Evolutionary conservation across 139 green algal species (phyloP), one percentile per base, ranked within the genome.

Genomic region (Coelastrella sp.): DNA sequence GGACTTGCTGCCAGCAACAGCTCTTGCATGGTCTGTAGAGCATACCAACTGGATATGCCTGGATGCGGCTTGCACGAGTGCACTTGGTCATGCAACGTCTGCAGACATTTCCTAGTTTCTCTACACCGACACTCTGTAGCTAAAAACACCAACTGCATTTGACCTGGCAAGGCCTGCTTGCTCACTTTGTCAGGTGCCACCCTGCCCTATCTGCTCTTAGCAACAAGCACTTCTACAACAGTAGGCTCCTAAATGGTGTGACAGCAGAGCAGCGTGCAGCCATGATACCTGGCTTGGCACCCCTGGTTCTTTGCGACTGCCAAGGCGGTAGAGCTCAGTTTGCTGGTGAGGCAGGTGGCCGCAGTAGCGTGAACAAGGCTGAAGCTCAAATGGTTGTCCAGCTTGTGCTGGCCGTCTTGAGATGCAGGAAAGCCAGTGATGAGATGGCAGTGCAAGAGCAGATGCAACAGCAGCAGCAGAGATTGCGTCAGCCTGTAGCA

Each of bases 171-270:
- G n/a, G n/a, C n/a, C n/a, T n/a, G n/a, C n/a, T n/a, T n/a, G n/a
- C n/a, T n/a, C n/a, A n/a, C n/a, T n/a, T n/a, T n/a, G n/a, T n/a
- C 89, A 94, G 93, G 69, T 98, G 95, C 87, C 94, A 97, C 88
- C 95, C 95, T 2, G 76, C 60, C 3, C 87, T 98, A 23, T 85
- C 91, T 0, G 48, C 69, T 0, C 88, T 98, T 0, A 89, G 94
- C 75, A 98, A 98, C 90, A 41, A 37, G 3, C 75, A 84, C 59
- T 97, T 96, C 79, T 98, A 98, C 78, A 88, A 88, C n/a, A 92
- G 92, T 4, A 71, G 72, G 0, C 90, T 98, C 21, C 35, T 91
- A 9, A 89, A 98, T 74, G 95, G 95, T 11, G 89, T 88, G 71
- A 79, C 23, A 4, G 57, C 81, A 0, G 51, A 73, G 35, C 68